Percentiles rank a stretch among this genome's conserved stretches.
Conservation (phyloP, 1,284 basidiomycete genomes). For the Fomes fomentarius region DNA sequence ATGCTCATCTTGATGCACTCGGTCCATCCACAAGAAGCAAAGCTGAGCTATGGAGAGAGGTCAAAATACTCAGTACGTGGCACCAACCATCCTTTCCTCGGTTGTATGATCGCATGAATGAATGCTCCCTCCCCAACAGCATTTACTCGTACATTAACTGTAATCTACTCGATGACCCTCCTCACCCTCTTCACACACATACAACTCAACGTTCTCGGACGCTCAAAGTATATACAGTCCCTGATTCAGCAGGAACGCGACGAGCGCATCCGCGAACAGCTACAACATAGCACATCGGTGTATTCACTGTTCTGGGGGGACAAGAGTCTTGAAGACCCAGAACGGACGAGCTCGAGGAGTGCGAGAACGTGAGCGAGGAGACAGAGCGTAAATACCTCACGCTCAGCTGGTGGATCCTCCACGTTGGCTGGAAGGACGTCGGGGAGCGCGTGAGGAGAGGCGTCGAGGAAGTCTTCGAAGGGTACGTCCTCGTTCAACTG, state of each 20-base stretch:
- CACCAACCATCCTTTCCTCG: not conserved
- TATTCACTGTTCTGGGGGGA: conserved; percentile 37
- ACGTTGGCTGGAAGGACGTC: conserved; percentile 87
- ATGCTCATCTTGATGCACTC: conserved; percentile 4
- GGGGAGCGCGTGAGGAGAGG: conserved; percentile 71
- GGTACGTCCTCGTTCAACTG: too few relatives aligned
- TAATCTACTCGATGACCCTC: conserved; percentile 81
- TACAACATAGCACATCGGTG: conserved; percentile 44
- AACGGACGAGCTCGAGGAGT: conserved; percentile 37
- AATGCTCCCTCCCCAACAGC: conserved; percentile 55
- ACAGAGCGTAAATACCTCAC: conserved; percentile 82
- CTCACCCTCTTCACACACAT: conserved; percentile 82
- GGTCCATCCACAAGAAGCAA: conserved; percentile 46
- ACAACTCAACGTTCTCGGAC: conserved; percentile 85
- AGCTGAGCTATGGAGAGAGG: conserved; percentile 81
- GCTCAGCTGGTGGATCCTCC: conserved; percentile 89
- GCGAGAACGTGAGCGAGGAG: conserved; percentile 48
- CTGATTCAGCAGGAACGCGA: conserved; percentile 66
- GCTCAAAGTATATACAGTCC: conserved; percentile 78
- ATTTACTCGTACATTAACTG: conserved; percentile 84
- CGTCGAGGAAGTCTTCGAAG: conserved; percentile 81
- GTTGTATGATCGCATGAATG: not conserved
- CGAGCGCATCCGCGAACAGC: conserved; percentile 54
- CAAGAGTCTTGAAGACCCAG: conserved; percentile 29
- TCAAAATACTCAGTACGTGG: conserved; percentile 74